A percentile compares a stretch with the other conserved stretches of the same genome.
These are phyloP conservation scores for Bullera alba DNA, from an alignment of 768 basidiomycete species.

Conservation along the genomic window DNA sequence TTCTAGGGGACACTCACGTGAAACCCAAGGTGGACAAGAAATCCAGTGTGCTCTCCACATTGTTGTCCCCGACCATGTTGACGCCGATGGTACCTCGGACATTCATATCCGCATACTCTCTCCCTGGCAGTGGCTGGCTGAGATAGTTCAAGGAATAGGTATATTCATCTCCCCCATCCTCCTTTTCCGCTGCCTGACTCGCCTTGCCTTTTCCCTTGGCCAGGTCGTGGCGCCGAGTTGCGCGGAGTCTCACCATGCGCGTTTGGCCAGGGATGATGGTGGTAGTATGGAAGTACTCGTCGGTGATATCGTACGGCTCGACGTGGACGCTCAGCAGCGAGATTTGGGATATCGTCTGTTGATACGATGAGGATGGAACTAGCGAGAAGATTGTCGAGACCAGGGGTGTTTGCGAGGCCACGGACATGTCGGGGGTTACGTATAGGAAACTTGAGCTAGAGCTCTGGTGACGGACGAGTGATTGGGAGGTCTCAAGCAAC, in stretches of 20 bases:
- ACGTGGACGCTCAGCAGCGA: slow-evolving; percentile 25
- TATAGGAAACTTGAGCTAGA: too few species aligned
- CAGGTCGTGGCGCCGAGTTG: neutral
- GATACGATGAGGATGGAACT: slow-evolving; percentile 14
- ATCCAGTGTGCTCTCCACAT: slow-evolving; percentile 12
- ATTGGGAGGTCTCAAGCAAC: too few species aligned
- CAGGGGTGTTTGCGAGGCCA: slow-evolving; percentile 16
- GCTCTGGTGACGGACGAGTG: too few species aligned
- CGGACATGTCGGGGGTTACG: too few species aligned
- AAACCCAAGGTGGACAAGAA: slow-evolving; percentile 27
- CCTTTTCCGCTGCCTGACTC: slow-evolving; percentile 1
- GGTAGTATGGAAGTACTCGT: slow-evolving; percentile 14
- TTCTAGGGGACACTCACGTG: slow-evolving; percentile 14
- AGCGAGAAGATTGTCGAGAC: slow-evolving; percentile 29
- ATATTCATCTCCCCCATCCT: slow-evolving; percentile 12
- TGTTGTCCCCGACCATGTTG: slow-evolving; percentile 10
- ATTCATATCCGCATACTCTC: slow-evolving; percentile 25
- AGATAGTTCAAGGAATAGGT: slow-evolving; percentile 19
- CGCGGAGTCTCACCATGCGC: slow-evolving; percentile 17
- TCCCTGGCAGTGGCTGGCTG: slow-evolving; percentile 10
- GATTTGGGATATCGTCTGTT: slow-evolving; percentile 12
- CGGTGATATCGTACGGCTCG: slow-evolving; percentile 9
- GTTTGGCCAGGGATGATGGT: slow-evolving; percentile 25
- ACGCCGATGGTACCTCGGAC: slow-evolving; percentile 23
- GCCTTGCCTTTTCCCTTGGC: slow-evolving; percentile 10